Percentiles rank a stretch among this genome's conserved stretches.
Conservation (phyloP, 2,329 filamentous ascomycete species). For the Paramyrothecium sp. region DNA sequence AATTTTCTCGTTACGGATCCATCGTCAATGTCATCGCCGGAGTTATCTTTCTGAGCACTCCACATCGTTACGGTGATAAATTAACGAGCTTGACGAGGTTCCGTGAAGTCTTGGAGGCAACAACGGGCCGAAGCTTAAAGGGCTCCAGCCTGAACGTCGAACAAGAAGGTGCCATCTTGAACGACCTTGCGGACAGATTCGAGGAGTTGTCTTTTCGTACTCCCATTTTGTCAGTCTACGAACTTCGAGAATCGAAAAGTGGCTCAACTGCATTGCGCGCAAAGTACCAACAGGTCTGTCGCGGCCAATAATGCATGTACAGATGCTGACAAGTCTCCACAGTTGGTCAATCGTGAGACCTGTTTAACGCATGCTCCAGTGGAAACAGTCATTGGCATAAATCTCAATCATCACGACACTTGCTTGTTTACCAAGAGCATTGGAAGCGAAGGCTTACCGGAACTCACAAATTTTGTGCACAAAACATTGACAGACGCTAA, state of each 20-base stretch:
- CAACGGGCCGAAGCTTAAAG: background rate
- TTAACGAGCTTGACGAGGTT: background rate
- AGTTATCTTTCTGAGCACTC: slow-evolving; percentile 5
- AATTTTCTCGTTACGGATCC: slow-evolving; percentile 2
- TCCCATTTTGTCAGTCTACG: slow-evolving; percentile 4
- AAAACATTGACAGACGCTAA: background rate
- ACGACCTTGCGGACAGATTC: slow-evolving; percentile 3
- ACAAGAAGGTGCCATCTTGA: slow-evolving; percentile 1
- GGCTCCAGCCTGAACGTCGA: background rate
- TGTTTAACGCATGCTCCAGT: background rate
- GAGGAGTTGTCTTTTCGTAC: background rate
- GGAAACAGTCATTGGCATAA: slow-evolving; percentile 4
- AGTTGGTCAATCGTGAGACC: slow-evolving; percentile 4
- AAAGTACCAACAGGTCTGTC: background rate
- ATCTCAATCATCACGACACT: slow-evolving; percentile 5
- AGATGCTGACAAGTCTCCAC: background rate
- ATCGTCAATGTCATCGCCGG: slow-evolving; percentile 4
- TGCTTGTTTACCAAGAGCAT: slow-evolving; percentile 2
- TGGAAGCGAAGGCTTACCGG: slow-evolving; percentile 1
- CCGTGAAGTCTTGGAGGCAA: slow-evolving; percentile 5
- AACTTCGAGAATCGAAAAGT: background rate
- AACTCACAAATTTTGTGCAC: slow-evolving; percentile 3
- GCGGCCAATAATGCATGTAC: background rate
- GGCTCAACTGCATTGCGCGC: background rate
- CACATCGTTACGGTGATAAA: slow-evolving; percentile 4